Base-by-base conservation (phyloP, 2,329 filamentous ascomycete genomes). In the Diaporthe longicolla region DNA sequence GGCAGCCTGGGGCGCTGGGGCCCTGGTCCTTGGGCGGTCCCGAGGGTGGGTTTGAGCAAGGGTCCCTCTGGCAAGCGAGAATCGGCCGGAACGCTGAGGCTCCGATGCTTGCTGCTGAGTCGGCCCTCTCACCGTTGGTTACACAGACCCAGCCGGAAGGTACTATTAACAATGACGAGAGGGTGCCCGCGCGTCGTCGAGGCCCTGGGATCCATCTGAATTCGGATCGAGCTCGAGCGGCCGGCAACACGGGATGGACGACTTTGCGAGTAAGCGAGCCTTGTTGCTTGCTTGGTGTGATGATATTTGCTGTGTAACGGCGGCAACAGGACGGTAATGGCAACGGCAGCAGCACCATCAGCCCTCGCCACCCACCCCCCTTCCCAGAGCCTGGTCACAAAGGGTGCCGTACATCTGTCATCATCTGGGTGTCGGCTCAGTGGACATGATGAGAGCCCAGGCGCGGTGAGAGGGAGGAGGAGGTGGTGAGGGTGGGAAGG, bases 31-130 rank as follows among this genome's bases (percentile, higher is more conserved):
- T 71, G 40, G 68, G 26, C 40, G 15, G 69, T 50, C 15, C 69
- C 29, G 40, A 37, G 43, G 35, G 54, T 48, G 69, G 54, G 54
- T 59, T 61, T 71, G 69, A 61, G 43, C 69, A 50, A 71, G 43
- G 54, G 55, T 50, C 37, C 9, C 52, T 58, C 54, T 71, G 54
- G 68, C 68, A 37, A 59, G 68, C 37, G 54, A 71, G 54, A 48
- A 71, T 17, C 52, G 40, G 35, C 68, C 54, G 40, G 63, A 52
- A 37, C 21, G 15, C 68, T 59, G 29, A 37, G 69, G 40, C 69
- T 61, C 52, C 69, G 69, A 50, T 48, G 54, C 32, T n/a, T 61
- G 54, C 55, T 59, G 69, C 57, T 61, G 55, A 71, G 43, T 52
- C 54, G 40, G 50, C 29, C 19, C 48, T 50, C 45, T 68, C 63